Evolutionary conservation across 257 asterid species (phyloP), one percentile per base, ranked within the genome.

Genomic region (Handroanthus guayacan): DNA sequence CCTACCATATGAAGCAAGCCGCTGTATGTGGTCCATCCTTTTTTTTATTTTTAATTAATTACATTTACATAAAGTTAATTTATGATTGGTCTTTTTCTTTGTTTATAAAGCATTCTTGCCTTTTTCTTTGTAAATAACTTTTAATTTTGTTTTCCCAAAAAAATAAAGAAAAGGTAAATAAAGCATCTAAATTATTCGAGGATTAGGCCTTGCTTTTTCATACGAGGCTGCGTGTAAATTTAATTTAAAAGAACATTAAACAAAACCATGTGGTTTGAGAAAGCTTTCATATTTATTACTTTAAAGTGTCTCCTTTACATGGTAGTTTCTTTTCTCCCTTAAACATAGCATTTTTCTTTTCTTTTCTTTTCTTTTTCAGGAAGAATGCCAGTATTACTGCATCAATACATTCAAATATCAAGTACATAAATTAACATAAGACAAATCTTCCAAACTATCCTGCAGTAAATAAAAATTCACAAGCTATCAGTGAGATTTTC

Each of bases 71-170:
- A 71, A 71, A 63, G 41, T 55, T 16, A 18, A 74, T 20, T 52
- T 5, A 54, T 75, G 34, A 75, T 62, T 62, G 70, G 16, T 16
- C 54, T 4, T 38, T 25, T 52, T 69, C 66, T 57, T 58, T 67
- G 14, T 41, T 12, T 14, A 54, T 60, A 63, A 39, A 37, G 38
- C 34, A 38, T 68, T 16, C 25, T 14, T 43, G 60, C 72, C 67
- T 69, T 70, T 38, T 56, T 37, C 64, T 37, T 38, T 69, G 6
- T 50, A 31, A 25, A 37, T 60, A 62, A 37, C 67, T 62, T 44
- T 71, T 37, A 5, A 45, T 45, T 45, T 62, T 62, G 0, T 38
- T 70, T 16, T 58, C 43, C n/a, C 0, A 5, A 39, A 58, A 41
- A 60, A 17, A 31, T 68, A 17, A 67, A 58, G 65, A 6, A 25